Percentiles rank a stretch among this genome's conserved stretches.
Conservation (phyloP, 345 rosid genomes). For the Anacardium occidentale region DNA sequence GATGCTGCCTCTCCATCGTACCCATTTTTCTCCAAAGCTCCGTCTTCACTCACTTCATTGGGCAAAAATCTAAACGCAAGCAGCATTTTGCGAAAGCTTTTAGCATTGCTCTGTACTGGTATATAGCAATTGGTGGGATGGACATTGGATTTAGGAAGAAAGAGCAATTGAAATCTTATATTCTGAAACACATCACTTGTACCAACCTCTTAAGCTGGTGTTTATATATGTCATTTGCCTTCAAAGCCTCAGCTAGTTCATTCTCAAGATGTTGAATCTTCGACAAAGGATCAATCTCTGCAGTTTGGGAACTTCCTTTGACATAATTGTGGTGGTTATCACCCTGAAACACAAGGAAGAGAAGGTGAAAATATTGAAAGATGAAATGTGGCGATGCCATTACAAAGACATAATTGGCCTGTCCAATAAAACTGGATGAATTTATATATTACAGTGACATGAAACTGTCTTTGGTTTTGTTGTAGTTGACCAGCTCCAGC, state of each 20-base stretch:
- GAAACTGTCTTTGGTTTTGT: constrained; percentile 13
- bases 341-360: constrained; percentile 29
- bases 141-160: background rate
- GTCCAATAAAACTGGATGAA: constrained; percentile 4
- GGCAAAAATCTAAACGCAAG: constrained; percentile 36
- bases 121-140: background rate
- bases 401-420: constrained; percentile 3
- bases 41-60: constrained; percentile 21
- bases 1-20: constrained; percentile 9
- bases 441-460: background rate
- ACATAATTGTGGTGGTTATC: constrained; percentile 12
- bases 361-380: background rate
- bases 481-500: constrained; percentile 9
- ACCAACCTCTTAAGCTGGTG: constrained; percentile 53
- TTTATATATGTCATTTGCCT: constrained; percentile 57
- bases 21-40: constrained; percentile 7
- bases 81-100: constrained; percentile 8
- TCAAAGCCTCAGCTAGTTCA: constrained; percentile 53
- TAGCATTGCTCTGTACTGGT: background rate
- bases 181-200: background rate
- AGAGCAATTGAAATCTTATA: background rate
- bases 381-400: background rate
- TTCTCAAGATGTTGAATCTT: constrained; percentile 49
- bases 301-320: constrained; percentile 20
- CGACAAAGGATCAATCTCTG: constrained; percentile 28